A percentile compares a stretch with the other conserved stretches of the same genome.
Conservation (phyloP, 148 eudicot species). For the Hydrangea macrophylla region DNA sequence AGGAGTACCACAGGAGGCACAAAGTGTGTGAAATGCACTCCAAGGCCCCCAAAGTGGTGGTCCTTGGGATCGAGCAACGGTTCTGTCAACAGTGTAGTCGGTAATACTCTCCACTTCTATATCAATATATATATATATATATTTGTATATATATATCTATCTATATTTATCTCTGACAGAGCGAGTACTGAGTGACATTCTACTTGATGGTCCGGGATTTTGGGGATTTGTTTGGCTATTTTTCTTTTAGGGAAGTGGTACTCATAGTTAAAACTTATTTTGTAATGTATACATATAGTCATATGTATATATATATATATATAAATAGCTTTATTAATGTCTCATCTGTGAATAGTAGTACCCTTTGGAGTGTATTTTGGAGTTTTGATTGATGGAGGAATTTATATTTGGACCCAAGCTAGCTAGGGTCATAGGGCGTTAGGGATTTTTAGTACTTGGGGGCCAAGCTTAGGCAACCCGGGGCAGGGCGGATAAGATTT, state of each 20-base stretch:
- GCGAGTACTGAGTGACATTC: slow-evolving; percentile 2
- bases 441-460: too few relatives aligned
- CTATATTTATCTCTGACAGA: too few relatives aligned
- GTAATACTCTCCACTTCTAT: slow-evolving; percentile 9
- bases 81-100: slow-evolving; percentile 62
- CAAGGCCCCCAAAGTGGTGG: slow-evolving; percentile 46
- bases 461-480: too few relatives aligned
- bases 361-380: neutral
- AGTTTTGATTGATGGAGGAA: too few relatives aligned
- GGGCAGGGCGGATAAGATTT: too few relatives aligned
- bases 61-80: slow-evolving; percentile 42
- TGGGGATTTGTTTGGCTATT: neutral
- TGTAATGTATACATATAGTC: neutral
- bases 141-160: neutral
- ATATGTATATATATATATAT: neutral
- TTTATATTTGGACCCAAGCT: too few relatives aligned
- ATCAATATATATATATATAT: too few relatives aligned
- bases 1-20: slow-evolving; percentile 49
- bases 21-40: slow-evolving; percentile 54
- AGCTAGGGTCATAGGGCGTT: too few relatives aligned
- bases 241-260: neutral
- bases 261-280: neutral
- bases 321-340: neutral
- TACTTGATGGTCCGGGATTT: neutral
- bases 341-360: too few relatives aligned